phyloP scores from a whole-genome alignment of 2,329 filamentous ascomycete species.

The Juglanconis oblonga region DNA sequence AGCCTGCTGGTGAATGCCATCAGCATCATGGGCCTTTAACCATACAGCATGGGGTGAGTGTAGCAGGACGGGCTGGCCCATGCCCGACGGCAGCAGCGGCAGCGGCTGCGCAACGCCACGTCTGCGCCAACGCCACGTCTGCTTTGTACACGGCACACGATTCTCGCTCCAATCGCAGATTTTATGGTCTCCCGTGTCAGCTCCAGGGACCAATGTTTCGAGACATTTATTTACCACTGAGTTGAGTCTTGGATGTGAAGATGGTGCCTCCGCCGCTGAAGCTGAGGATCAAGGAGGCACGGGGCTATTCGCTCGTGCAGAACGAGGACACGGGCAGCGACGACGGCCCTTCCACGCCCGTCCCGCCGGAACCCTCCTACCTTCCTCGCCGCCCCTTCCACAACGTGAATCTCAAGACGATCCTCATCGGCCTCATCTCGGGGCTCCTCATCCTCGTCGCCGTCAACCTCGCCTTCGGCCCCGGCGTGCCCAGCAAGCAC shows the following conservation, averaged over 20 bases:
- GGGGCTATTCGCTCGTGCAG: conserved; percentile 20
- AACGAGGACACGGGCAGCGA: conserved; percentile 11
- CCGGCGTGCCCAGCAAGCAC: conserved; percentile 13
- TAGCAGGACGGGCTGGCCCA: background rate
- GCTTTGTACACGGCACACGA: no score
- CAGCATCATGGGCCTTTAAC: background rate
- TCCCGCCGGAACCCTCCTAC: conserved; percentile 11
- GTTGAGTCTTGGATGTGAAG: background rate
- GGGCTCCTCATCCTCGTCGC: conserved; percentile 22
- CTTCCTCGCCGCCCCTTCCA: conserved; percentile 12
- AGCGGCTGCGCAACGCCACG: no score
- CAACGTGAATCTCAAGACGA: conserved; percentile 16
- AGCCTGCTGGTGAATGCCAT: no score
- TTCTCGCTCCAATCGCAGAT: no score
- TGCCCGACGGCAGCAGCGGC: background rate
- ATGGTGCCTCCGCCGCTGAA: conserved; percentile 16
- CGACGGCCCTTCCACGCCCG: conserved; percentile 8
- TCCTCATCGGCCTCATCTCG: conserved; percentile 21
- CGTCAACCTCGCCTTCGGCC: conserved; percentile 23
- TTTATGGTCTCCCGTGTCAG: background rate
- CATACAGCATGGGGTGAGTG: background rate
- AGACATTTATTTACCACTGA: background rate
- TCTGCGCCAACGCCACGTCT: no score
- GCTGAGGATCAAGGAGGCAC: conserved; percentile 14
- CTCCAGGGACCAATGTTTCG: background rate